These are phyloP conservation scores for Plasmodium cynomolgi DNA, from an alignment of 169 alveolate genomes.

Conservation along the genomic window DNA sequence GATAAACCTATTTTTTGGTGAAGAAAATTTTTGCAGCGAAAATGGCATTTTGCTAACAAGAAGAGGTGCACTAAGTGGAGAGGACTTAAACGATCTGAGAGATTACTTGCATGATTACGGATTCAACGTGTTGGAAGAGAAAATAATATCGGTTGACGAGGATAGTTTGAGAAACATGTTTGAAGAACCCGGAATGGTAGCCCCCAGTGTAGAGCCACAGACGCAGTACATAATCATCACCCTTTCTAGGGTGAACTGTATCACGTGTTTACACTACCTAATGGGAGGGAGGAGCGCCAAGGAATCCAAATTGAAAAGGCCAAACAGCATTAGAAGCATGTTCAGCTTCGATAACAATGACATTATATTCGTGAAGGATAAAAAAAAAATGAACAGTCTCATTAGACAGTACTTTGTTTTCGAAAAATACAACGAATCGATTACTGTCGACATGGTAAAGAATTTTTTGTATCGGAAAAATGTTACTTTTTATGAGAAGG, in stretches of 20 bases:
- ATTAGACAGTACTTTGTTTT: slow-evolving; percentile 20
- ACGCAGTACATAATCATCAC: slow-evolving; percentile 16
- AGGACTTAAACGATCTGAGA: slow-evolving; percentile 17
- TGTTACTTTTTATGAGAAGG: slow-evolving; percentile 8
- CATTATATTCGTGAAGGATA: slow-evolving; percentile 35
- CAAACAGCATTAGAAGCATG: slow-evolving; percentile 23
- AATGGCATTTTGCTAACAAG: slow-evolving; percentile 26
- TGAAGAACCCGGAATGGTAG: neutral
- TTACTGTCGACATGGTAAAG: slow-evolving; percentile 44
- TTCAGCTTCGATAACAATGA: slow-evolving; percentile 26
- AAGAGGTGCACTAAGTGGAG: neutral
- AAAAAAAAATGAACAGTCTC: slow-evolving; percentile 17
- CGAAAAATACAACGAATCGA: slow-evolving; percentile 43
- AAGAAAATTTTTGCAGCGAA: slow-evolving; percentile 39
- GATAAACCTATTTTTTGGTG: slow-evolving; percentile 52
- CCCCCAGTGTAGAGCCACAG: neutral
- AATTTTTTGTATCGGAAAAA: slow-evolving; percentile 54
- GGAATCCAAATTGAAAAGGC: slow-evolving; percentile 21
- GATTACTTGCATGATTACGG: slow-evolving; percentile 36
- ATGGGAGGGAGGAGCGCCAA: slow-evolving; percentile 21
- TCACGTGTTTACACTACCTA: slow-evolving; percentile 43
- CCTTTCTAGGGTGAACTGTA: slow-evolving; percentile 43
- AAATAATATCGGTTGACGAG: neutral
- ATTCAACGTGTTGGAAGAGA: slow-evolving; percentile 57
- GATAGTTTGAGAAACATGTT: neutral